Conservation (phyloP, 179 eudicot species). For the Sideroxylon spinosum region DNA sequence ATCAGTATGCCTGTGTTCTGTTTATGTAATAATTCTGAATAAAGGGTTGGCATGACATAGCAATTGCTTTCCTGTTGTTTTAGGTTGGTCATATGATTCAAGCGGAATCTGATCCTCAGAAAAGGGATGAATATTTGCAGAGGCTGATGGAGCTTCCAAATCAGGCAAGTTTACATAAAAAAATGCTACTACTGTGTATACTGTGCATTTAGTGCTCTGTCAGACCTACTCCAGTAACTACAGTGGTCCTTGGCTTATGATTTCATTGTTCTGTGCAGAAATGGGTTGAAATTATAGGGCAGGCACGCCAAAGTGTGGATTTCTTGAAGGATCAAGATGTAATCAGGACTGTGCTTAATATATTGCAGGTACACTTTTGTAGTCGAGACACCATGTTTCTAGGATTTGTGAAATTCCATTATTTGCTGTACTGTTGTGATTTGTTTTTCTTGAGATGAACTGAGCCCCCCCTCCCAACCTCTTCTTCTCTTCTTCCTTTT, state of each 20-base stretch:
- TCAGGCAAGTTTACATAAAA: conserved; percentile 46
- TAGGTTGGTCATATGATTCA: conserved; percentile 98
- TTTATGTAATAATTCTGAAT: not conserved
- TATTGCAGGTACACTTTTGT: conserved; percentile 64
- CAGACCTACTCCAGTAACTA: too few relatives aligned
- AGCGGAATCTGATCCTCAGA: conserved; percentile 84
- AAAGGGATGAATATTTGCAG: conserved; percentile 82
- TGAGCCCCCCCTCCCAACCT: not conserved
- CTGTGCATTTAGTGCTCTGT: not conserved
- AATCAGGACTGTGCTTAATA: conserved; percentile 87
- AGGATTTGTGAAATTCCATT: not conserved
- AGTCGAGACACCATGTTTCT: not conserved
- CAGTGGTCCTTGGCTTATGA: conserved; percentile 7
- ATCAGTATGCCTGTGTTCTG: conserved; percentile 58
- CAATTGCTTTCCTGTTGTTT: conserved; percentile 12
- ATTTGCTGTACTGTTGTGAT: not conserved
- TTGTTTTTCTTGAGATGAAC: not conserved
- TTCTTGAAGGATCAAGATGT: conserved; percentile 80
- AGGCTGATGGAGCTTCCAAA: conserved; percentile 96
- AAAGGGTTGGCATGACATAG: not conserved
- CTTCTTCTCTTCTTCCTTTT: not conserved
- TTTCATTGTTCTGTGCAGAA: conserved; percentile 45
- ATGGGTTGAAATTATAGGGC: conserved; percentile 96
- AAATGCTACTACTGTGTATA: not conserved
- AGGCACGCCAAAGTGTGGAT: conserved; percentile 89